A percentile compares a stretch with the other conserved stretches of the same genome.
phyloP scores from a whole-genome alignment of 768 basidiomycete species.

The Phaeotremella fagi region DNA sequence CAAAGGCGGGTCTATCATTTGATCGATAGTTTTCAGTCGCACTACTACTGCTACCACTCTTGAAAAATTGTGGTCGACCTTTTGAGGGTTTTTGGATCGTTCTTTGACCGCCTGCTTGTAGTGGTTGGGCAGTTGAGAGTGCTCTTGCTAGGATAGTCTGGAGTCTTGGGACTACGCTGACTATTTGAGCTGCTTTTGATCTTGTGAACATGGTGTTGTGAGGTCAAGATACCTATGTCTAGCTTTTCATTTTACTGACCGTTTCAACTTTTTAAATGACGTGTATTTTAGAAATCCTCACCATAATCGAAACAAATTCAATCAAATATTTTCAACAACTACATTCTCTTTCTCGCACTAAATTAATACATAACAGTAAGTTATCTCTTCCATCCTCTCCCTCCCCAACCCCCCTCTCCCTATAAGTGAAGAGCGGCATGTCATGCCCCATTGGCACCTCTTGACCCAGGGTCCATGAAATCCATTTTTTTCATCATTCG shows the following conservation, averaged over 20 bases:
- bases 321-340: no score
- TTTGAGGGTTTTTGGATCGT: not conserved
- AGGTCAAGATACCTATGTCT: no score
- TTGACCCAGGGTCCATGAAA: constrained; percentile 40
- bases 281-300: no score
- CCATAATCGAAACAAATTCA: no score
- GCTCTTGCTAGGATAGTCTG: no score
- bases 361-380: no score
- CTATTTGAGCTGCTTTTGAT: no score
- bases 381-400: no score
- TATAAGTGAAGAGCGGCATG: constrained; percentile 42
- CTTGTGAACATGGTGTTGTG: not conserved
- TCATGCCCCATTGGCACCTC: constrained; percentile 45
- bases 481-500: constrained; percentile 1
- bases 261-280: no score
- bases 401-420: not conserved
- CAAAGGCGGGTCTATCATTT: not conserved
- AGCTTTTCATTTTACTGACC: no score
- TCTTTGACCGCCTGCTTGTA: not conserved
- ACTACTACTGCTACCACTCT: not conserved
- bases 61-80: not conserved
- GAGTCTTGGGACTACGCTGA: no score
- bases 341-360: no score
- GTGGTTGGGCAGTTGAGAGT: constrained; percentile 2
- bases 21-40: not conserved